phyloP scores from a whole-genome alignment of 306 rosid genomes.

The Ziziphus jujuba region DNA sequence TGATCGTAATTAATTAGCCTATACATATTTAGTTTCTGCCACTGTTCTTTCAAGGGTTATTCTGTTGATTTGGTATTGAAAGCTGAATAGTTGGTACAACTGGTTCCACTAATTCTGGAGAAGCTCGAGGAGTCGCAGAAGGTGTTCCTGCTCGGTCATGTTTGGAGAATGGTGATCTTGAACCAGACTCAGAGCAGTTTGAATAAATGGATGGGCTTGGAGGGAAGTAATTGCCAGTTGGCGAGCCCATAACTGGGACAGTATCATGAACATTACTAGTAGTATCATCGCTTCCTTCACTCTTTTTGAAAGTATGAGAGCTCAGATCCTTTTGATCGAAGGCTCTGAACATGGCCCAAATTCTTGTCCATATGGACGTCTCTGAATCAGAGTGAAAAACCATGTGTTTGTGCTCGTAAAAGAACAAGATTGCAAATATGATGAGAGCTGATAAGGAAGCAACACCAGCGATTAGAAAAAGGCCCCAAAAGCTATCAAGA shows the following conservation, averaged over 20 bases:
- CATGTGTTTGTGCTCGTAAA: constrained; percentile 37
- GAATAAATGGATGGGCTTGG: constrained; percentile 14
- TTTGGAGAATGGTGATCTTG: neutral
- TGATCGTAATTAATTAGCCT: no score
- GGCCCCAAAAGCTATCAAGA: constrained; percentile 65
- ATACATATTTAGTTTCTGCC: no score
- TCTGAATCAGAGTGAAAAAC: constrained; percentile 4
- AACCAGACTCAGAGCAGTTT: neutral
- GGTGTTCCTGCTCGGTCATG: neutral
- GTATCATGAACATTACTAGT: no score
- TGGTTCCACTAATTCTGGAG: neutral
- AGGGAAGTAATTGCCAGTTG: neutral
- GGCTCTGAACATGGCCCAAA: constrained; percentile 15
- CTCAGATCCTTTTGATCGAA: constrained; percentile 29
- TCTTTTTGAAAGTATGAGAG: constrained; percentile 21
- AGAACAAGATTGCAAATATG: constrained; percentile 32
- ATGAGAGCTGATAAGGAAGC: constrained; percentile 39
- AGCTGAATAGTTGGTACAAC: no score
- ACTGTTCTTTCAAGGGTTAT: no score
- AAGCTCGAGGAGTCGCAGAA: neutral
- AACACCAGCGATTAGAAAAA: constrained; percentile 47
- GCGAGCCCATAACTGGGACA: neutral
- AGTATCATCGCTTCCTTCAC: neutral
- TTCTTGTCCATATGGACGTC: constrained; percentile 39
- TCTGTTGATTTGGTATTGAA: no score